Percentiles rank a stretch among this genome's conserved stretches.
These are phyloP conservation scores for Myriosclerotinia duriaeana DNA, from an alignment of 2,329 filamentous ascomycete species.

Conservation along the genomic window DNA sequence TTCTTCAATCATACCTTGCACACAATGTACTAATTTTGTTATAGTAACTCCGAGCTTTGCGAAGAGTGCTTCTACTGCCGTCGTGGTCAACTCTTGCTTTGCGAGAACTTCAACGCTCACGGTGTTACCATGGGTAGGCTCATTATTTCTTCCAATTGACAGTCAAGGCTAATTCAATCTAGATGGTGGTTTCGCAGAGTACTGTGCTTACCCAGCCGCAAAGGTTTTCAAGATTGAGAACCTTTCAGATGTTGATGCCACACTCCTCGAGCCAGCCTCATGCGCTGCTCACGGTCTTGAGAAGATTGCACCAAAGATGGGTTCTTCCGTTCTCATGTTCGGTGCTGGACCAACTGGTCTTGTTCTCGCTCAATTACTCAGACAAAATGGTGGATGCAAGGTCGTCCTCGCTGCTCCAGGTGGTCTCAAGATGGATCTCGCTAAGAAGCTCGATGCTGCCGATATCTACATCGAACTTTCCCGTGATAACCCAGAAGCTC, in stretches of 20 bases:
- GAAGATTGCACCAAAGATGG: constrained; percentile 65
- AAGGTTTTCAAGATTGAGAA: constrained; percentile 66
- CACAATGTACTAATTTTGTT: constrained; percentile 22
- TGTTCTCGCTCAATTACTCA: constrained; percentile 49
- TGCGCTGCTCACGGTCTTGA: constrained; percentile 71
- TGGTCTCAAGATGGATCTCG: constrained; percentile 70
- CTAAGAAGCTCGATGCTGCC: constrained; percentile 55
- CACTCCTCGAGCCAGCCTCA: constrained; percentile 67
- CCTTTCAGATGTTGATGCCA: constrained; percentile 64
- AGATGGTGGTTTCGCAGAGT: constrained; percentile 72
- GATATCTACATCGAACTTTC: constrained; percentile 56
- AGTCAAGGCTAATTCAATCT: constrained; percentile 21
- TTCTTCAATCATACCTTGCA: neutral
- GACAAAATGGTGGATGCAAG: constrained; percentile 68
- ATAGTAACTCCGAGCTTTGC: constrained; percentile 62
- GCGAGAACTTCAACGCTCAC: constrained; percentile 52
- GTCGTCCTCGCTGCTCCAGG: constrained; percentile 68
- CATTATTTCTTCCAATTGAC: neutral
- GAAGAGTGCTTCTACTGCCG: constrained; percentile 73
- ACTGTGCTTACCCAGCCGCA: constrained; percentile 54
- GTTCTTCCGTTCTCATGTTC: constrained; percentile 64
- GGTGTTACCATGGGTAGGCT: constrained; percentile 52
- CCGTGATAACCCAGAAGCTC: constrained; percentile 54
- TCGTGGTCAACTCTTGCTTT: constrained; percentile 65
- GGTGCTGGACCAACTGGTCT: constrained; percentile 67